phyloP scores from a whole-genome alignment of 1,139 yeast species.

The Candida sojae region DNA sequence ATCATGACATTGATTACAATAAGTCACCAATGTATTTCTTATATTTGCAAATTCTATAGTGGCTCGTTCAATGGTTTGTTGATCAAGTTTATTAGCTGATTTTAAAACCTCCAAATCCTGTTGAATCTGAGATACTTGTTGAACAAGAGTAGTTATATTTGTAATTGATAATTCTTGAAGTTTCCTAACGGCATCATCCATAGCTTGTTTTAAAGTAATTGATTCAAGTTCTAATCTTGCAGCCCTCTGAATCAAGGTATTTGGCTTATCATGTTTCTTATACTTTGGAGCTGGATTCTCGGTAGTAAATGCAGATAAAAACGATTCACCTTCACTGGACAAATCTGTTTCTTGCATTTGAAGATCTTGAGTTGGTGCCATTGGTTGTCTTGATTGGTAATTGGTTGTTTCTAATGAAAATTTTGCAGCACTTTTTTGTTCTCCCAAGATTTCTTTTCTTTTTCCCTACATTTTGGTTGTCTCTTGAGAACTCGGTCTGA shows the following conservation, averaged over 20 bases:
- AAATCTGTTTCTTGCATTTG: slow-evolving; percentile 21
- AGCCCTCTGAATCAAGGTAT: slow-evolving; percentile 27
- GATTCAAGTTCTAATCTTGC: slow-evolving; percentile 36
- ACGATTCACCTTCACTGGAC: slow-evolving; percentile 20
- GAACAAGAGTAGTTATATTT: not conserved
- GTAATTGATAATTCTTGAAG: slow-evolving; percentile 1
- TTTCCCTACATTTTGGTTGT: not conserved
- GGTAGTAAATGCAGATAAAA: slow-evolving; percentile 8
- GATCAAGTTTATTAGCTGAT: not conserved
- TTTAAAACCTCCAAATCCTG: slow-evolving; percentile 2
- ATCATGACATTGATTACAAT: not conserved
- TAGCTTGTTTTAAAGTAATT: slow-evolving; percentile 24
- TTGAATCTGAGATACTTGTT: slow-evolving; percentile 5
- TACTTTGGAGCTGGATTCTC: not conserved
- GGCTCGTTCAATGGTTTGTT: not conserved
- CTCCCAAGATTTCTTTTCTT: not conserved
- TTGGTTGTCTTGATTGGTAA: no score
- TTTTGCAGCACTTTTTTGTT: slow-evolving; percentile 1
- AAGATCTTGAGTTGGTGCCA: not conserved
- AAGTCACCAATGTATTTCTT: not conserved
- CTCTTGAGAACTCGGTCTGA: not conserved
- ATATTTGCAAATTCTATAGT: slow-evolving; percentile 4
- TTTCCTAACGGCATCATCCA: slow-evolving; percentile 10
- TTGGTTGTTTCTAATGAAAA: not conserved
- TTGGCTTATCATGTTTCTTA: not conserved